These are phyloP conservation scores for Zasmidium angulare DNA, from an alignment of 2,329 filamentous ascomycete genomes.

Conservation along the genomic window DNA sequence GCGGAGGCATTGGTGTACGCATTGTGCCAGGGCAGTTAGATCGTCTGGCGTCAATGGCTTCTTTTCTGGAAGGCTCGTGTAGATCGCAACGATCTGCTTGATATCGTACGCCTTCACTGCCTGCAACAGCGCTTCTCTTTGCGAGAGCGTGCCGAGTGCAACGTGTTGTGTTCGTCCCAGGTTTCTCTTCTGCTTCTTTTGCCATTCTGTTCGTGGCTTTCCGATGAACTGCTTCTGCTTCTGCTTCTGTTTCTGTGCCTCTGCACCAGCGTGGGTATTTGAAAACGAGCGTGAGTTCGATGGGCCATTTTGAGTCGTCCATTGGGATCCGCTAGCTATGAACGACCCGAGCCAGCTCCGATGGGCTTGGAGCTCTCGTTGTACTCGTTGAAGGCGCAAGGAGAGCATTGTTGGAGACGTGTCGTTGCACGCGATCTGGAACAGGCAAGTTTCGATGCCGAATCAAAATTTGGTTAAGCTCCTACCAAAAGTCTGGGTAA, in stretches of 20 bases:
- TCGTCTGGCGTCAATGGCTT: slow-evolving; percentile 15
- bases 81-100: slow-evolving; percentile 21
- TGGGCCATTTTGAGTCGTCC: neutral
- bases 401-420: slow-evolving; percentile 15
- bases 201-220: neutral
- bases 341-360: slow-evolving; percentile 26
- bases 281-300: neutral
- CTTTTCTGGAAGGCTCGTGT: slow-evolving; percentile 16
- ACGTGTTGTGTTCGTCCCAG: neutral
- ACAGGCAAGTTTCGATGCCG: neutral
- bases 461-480: slow-evolving; percentile 2
- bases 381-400: slow-evolving; percentile 19
- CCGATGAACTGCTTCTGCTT: neutral
- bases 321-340: neutral
- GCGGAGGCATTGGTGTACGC: slow-evolving; percentile 13
- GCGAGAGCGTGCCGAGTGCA: slow-evolving; percentile 8
- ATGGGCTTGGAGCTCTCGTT: slow-evolving; percentile 26
- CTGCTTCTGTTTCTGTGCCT: slow-evolving; percentile 1
- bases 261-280: neutral
- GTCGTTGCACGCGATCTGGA: neutral
- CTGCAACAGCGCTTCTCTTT: slow-evolving; percentile 17
- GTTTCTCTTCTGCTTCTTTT: slow-evolving; percentile 13
- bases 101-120: slow-evolving; percentile 22
- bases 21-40: slow-evolving; percentile 17
- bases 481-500: neutral